phyloP scores from a whole-genome alignment of 192 early-diverging fungal species.

The Backusella morwellensis region DNA sequence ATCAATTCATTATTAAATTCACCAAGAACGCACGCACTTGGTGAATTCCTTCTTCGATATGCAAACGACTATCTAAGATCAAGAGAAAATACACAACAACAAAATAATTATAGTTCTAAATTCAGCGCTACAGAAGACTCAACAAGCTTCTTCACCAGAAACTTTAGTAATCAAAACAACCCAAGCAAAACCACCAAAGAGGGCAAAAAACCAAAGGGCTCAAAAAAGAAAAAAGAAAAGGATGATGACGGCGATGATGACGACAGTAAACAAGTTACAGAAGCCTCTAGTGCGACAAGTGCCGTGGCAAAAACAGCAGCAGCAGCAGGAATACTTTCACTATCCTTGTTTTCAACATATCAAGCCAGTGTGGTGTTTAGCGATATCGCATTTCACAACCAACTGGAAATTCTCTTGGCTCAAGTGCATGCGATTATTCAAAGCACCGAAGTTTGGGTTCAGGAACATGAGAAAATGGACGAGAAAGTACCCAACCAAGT shows the following conservation, averaged over 20 bases:
- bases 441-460: constrained; percentile 48
- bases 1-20: constrained; percentile 9
- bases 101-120: neutral
- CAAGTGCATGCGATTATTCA: constrained; percentile 42
- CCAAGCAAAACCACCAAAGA: constrained; percentile 4
- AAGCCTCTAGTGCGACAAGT: neutral
- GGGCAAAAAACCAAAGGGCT: constrained; percentile 18
- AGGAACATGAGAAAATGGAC: constrained; percentile 36
- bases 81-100: neutral
- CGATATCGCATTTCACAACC: constrained; percentile 46
- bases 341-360: constrained; percentile 47
- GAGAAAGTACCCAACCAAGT: constrained; percentile 40
- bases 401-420: constrained; percentile 39
- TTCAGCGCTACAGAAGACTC: neutral
- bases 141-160: neutral
- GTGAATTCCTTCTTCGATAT: neutral
- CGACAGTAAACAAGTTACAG: constrained; percentile 12
- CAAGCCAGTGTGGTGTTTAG: constrained; percentile 39
- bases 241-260: neutral
- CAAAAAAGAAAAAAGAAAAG: constrained; percentile 11
- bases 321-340: constrained; percentile 36
- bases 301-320: constrained; percentile 30
- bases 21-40: constrained; percentile 5
- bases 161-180: neutral
- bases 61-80: constrained; percentile 11